These are phyloP conservation scores for Wickerhamiella nectarea DNA, from an alignment of 805 yeast species.

Conservation along the genomic window DNA sequence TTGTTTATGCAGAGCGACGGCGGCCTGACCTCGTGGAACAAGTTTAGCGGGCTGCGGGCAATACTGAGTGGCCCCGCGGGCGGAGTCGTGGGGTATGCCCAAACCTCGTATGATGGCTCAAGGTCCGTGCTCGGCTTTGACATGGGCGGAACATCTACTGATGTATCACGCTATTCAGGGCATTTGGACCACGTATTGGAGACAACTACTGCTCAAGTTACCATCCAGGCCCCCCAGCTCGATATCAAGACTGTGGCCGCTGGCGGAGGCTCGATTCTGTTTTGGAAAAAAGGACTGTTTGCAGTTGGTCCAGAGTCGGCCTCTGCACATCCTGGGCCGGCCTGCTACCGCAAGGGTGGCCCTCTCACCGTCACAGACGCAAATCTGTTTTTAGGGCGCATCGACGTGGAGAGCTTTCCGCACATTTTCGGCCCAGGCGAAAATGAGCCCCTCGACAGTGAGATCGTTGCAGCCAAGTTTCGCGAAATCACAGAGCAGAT, in stretches of 20 bases:
- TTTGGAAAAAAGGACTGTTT: constrained; percentile 58
- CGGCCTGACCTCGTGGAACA: constrained; percentile 72
- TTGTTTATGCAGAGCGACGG: constrained; percentile 93
- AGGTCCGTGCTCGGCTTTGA: constrained; percentile 65
- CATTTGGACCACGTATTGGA: constrained; percentile 67
- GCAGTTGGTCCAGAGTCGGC: constrained; percentile 83
- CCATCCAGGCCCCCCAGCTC: constrained; percentile 72
- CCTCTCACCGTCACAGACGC: constrained; percentile 81
- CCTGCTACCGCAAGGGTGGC: constrained; percentile 74
- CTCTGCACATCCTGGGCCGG: constrained; percentile 81
- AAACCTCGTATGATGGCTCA: constrained; percentile 45
- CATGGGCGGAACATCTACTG: constrained; percentile 88
- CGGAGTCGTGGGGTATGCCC: constrained; percentile 87
- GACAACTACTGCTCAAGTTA: constrained; percentile 70
- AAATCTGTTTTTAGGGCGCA: constrained; percentile 55
- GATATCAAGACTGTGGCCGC: constrained; percentile 77
- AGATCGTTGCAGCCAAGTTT: constrained; percentile 39
- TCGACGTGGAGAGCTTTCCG: constrained; percentile 64
- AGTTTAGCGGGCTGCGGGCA: constrained; percentile 78
- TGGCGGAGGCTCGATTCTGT: constrained; percentile 63
- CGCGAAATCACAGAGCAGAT: constrained; percentile 40
- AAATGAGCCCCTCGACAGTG: constrained; percentile 50
- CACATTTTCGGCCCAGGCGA: constrained; percentile 73
- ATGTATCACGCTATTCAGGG: constrained; percentile 62
- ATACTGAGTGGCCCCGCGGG: constrained; percentile 96